phyloP scores from a whole-genome alignment of 2,329 filamentous ascomycete species.

The Laburnicola sp. region DNA sequence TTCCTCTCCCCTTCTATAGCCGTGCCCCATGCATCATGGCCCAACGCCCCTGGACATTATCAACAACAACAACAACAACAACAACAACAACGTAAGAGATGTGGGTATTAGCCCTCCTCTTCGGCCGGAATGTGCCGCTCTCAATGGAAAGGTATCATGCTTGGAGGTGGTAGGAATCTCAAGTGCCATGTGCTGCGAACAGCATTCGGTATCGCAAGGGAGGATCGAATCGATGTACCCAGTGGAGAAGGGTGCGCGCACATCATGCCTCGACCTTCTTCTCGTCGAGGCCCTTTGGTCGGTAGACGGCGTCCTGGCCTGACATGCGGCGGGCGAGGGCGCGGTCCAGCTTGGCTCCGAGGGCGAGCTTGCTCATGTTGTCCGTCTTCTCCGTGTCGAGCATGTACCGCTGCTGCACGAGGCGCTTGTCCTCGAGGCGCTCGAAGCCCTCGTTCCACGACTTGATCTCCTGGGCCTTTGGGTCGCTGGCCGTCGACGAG shows the following conservation, averaged over 20 bases:
- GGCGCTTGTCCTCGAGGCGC: slow-evolving; percentile 86
- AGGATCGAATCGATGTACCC: not conserved
- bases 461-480: slow-evolving; percentile 66
- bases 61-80: not conserved
- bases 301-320: slow-evolving; percentile 85
- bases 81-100: not conserved
- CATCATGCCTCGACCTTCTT: slow-evolving; percentile 41
- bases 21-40: not conserved
- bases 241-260: not conserved
- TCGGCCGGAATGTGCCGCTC: not conserved
- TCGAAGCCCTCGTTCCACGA: slow-evolving; percentile 79
- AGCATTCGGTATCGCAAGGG: not conserved
- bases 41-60: too few relatives aligned
- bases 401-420: slow-evolving; percentile 78
- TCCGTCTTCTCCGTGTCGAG: slow-evolving; percentile 79
- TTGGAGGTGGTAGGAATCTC: not conserved
- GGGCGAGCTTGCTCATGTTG: slow-evolving; percentile 80
- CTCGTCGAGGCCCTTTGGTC: slow-evolving; percentile 51
- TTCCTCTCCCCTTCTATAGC: not conserved
- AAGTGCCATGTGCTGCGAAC: slow-evolving; percentile 12
- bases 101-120: not conserved
- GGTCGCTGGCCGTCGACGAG: slow-evolving; percentile 45
- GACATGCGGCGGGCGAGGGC: slow-evolving; percentile 85
- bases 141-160: slow-evolving; percentile 1
- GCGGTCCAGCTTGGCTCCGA: slow-evolving; percentile 87